Evolutionary conservation across 2,329 filamentous ascomycete genomes (phyloP), one percentile per base, ranked within the genome.

Genomic region (Esteya vermicola): DNA sequence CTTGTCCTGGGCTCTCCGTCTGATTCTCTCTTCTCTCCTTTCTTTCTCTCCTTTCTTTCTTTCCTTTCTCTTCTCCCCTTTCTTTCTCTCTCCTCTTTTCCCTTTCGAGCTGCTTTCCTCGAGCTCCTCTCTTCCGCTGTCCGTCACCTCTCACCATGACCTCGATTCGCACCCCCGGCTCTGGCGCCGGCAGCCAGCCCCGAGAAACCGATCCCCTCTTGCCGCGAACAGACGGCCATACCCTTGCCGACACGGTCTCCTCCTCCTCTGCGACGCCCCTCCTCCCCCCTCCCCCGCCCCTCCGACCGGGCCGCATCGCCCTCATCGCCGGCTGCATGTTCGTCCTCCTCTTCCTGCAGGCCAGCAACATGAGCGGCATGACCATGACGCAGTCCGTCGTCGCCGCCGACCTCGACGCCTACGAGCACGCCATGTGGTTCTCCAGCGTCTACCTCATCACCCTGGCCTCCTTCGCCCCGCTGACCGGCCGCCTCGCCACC

Each of bases 301-400:
- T 6, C 32, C 9, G 20, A 12, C 20, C 4, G 14, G 43, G 51
- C 10, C 56, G 68, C 36, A 62, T 54, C 8, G 32, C 61, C 3
- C 60, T 65, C 33, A 69, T 79, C 40, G 58, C 67, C 13, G 45
- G 66, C 32, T 74, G 67, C 46, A 61, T 74, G 48, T 72, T 70
- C 51, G 52, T 67, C 3, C 58, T 78, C 36, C 71, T 78, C 22
- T 78, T 78, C 48, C 54, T 78, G 14, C 72, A 75, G 63, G 68
- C 70, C 6, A 62, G 72, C 45, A 91, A 91, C 52, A 84, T 88
- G 59, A 84, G 78, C 12, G 77, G 85, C 49, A 78, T 93, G 53
- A 83, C 82, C 6, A 88, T 85, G 41, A 82, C 81, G 2, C 85
- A 91, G 58, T 83, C 78, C 8, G 67, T 67, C 37, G 84, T 93